Conservation (phyloP, 176 grass and related monocot genomes). For the Carex myosuroides region DNA sequence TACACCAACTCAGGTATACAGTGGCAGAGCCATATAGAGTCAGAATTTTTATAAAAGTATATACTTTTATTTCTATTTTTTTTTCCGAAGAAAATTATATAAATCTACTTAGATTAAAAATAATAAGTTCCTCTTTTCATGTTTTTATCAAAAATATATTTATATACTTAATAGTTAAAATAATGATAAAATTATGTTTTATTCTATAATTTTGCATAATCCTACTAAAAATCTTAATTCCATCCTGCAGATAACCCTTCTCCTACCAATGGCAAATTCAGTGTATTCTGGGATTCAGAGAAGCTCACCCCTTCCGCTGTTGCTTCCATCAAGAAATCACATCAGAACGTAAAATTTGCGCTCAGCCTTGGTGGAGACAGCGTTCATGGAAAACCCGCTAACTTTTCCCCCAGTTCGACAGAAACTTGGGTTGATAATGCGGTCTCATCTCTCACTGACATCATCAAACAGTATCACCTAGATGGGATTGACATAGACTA, state of each 20-base stretch:
- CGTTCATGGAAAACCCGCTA: neutral
- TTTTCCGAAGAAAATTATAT: too few species aligned
- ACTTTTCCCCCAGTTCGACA: constrained; percentile 26
- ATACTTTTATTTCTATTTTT: too few species aligned
- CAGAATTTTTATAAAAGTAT: too few species aligned
- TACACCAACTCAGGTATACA: neutral
- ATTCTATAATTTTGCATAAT: too few species aligned
- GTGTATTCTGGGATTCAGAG: constrained; percentile 24
- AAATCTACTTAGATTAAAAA: too few species aligned
- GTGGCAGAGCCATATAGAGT: too few species aligned
- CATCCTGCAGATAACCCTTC: neutral
- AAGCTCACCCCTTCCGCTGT: constrained; percentile 22
- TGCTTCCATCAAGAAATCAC: neutral
- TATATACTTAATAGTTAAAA: neutral
- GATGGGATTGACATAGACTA: constrained; percentile 51
- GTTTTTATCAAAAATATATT: too few species aligned
- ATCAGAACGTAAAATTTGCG: constrained; percentile 5
- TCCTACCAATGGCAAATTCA: constrained; percentile 32
- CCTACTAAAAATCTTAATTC: too few species aligned
- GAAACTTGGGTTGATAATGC: constrained; percentile 44
- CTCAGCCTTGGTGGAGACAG: constrained; percentile 42
- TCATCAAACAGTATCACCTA: constrained; percentile 21
- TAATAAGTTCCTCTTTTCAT: too few species aligned
- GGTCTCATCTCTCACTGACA: neutral
- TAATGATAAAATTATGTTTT: too few species aligned